Conservation (phyloP, 225 moss, liverwort and hornwort genomes). For the Asterella californica region DNA sequence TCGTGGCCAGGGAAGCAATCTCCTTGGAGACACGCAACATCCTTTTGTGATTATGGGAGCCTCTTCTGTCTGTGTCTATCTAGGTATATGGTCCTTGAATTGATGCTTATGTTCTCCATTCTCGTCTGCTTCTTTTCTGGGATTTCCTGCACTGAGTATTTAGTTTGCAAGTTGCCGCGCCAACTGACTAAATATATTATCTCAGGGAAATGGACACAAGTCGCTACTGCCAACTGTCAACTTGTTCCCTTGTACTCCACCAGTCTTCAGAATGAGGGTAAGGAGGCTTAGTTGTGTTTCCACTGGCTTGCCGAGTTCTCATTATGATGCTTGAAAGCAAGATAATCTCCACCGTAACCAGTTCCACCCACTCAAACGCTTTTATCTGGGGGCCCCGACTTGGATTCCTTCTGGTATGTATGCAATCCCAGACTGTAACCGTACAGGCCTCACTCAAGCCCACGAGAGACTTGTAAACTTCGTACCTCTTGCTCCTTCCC, state of each 20-base stretch:
- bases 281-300: constrained; percentile 50
- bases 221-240: constrained; percentile 42
- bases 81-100: constrained; percentile 56
- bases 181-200: constrained; percentile 46
- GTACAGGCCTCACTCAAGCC: constrained; percentile 54
- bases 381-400: constrained; percentile 30
- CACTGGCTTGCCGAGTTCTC: constrained; percentile 55
- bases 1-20: constrained; percentile 73
- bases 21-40: constrained; percentile 82
- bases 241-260: constrained; percentile 20
- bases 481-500: constrained; percentile 54
- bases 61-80: constrained; percentile 69
- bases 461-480: constrained; percentile 56
- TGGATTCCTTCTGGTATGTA: constrained; percentile 33
- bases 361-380: constrained; percentile 79
- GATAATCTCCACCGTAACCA: constrained; percentile 61
- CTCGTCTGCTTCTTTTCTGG: constrained; percentile 60
- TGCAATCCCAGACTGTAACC: constrained; percentile 46
- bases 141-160: constrained; percentile 81
- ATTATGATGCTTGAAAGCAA: constrained; percentile 44
- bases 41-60: constrained; percentile 72
- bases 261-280: constrained; percentile 38
- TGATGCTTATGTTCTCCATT: constrained; percentile 68
- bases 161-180: constrained; percentile 58
- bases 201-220: constrained; percentile 56